Percentiles rank a stretch among this genome's conserved stretches.
Conservation (phyloP, 1,284 basidiomycete species). For the Sutorius eximius region DNA sequence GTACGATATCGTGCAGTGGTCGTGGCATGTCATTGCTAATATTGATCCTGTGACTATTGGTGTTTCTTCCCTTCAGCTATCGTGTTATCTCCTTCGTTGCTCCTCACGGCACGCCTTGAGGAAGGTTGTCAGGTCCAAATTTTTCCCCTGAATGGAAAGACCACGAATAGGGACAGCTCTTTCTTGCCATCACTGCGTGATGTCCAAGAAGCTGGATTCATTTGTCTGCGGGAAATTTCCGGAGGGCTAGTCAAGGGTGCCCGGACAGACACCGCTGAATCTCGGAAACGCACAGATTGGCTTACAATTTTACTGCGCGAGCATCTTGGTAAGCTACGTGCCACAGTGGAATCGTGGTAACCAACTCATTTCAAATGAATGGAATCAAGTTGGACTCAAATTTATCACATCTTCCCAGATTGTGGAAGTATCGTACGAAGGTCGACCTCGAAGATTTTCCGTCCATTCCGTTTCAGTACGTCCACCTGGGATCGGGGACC, state of each 20-base stretch:
- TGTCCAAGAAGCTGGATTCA: conserved; percentile 48
- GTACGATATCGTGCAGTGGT: conserved; percentile 25
- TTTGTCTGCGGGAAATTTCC: conserved; percentile 52
- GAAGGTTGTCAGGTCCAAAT: conserved; percentile 48
- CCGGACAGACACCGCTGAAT: conserved; percentile 21
- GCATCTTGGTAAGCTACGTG: conserved; percentile 48
- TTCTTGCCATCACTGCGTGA: conserved; percentile 52
- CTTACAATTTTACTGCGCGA: conserved; percentile 63
- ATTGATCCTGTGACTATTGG: conserved; percentile 14
- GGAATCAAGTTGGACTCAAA: conserved; percentile 64
- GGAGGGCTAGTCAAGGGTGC: conserved; percentile 11
- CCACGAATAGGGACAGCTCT: conserved; percentile 36
- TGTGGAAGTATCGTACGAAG: conserved; percentile 67
- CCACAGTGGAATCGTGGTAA: conserved; percentile 1
- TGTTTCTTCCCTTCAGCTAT: conserved; percentile 43
- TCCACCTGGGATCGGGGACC: conserved; percentile 27
- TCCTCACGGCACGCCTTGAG: conserved; percentile 57
- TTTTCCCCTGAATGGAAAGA: conserved; percentile 46
- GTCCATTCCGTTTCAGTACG: conserved; percentile 49
- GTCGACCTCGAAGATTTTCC: conserved; percentile 51
- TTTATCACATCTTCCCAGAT: conserved; percentile 65
- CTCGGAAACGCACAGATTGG: conserved; percentile 59
- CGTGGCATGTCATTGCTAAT: conserved; percentile 21
- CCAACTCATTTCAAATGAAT: conserved; percentile 15
- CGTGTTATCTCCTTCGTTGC: conserved; percentile 52